Conservation (phyloP, 2,329 filamentous ascomycete species). For the Claviceps purpurea region DNA sequence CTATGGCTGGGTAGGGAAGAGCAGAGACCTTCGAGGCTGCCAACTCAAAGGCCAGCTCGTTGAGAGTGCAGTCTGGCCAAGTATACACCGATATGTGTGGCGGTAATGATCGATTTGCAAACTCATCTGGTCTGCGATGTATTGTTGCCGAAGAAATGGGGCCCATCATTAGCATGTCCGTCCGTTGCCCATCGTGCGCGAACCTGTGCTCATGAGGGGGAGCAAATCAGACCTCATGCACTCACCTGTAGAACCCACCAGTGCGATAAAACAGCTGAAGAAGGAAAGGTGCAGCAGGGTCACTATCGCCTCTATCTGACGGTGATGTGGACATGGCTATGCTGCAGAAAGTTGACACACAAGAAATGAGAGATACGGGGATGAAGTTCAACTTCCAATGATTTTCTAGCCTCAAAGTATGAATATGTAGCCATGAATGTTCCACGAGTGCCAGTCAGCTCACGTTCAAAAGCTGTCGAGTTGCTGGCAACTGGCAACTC, state of each 20-base stretch:
- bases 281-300: slow-evolving; percentile 66
- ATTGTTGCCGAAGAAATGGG: background rate
- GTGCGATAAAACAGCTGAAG: slow-evolving; percentile 74
- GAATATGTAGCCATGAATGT: background rate
- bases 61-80: slow-evolving; percentile 68
- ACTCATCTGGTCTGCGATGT: slow-evolving; percentile 52
- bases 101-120: slow-evolving; percentile 45
- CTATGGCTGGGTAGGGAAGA: slow-evolving; percentile 60
- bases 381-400: too few species aligned
- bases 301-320: slow-evolving; percentile 35
- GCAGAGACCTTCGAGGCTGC: slow-evolving; percentile 49
- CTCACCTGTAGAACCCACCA: slow-evolving; percentile 55
- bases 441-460: background rate
- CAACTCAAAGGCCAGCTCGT: slow-evolving; percentile 68
- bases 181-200: background rate
- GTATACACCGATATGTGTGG: slow-evolving; percentile 71
- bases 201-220: background rate
- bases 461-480: background rate
- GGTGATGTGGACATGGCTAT: slow-evolving; percentile 21
- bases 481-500: background rate
- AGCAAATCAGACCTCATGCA: background rate
- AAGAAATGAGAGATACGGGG: too few species aligned
- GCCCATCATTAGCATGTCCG: background rate
- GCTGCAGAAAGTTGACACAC: background rate
- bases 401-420: background rate